Evolutionary conservation across 2,329 filamentous ascomycete genomes (phyloP), one percentile per base, ranked within the genome.

Genomic region (Fusarium kyushuense): DNA sequence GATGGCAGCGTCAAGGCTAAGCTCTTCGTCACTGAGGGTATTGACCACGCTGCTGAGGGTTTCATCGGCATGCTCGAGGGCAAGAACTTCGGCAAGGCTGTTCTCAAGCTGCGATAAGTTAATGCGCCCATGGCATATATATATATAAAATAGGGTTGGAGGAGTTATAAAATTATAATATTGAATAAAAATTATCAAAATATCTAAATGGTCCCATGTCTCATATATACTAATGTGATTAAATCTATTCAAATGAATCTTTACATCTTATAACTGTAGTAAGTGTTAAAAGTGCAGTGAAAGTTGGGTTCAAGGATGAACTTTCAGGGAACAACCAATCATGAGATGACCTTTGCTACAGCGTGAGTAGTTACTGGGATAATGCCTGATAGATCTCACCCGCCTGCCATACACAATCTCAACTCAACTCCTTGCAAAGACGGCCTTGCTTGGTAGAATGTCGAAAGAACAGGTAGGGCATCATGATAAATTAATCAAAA

Each of bases 11-110:
- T 96, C 82, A 92, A 92, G 83, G 85, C 88, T 49, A 89, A 90
- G 80, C 83, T 90, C 64, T 82, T 86, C 72, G 81, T 92, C 59
- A 93, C 90, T 1, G 84, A 90, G 54, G 92, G 93, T 21, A 94
- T 96, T 62, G 93, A 96, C 64, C 89, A 92, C n/a, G 90, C 90
- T 1, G 82, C 88, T 8, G 87, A 94, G 58, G 93, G 90, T 0
- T 84, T 96, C 63, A 79, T 95, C 14, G 91, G 89, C 14, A 89
- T 96, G 83, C 84, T 96, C 55, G 78, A 87, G 74, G 93, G 93
- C 47, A 86, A 91, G 79, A 96, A 96, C 82, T 92, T 94, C 79
- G 93, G 93, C 71, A 97, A 97, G 86, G 91, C 92, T 17, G 86
- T 96, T 23, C 75, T 96, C 73, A 91, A 92, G 83, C 78, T 86